Base-by-base conservation (phyloP, 176 grass and related monocot genomes). In the Carex littledalei region DNA sequence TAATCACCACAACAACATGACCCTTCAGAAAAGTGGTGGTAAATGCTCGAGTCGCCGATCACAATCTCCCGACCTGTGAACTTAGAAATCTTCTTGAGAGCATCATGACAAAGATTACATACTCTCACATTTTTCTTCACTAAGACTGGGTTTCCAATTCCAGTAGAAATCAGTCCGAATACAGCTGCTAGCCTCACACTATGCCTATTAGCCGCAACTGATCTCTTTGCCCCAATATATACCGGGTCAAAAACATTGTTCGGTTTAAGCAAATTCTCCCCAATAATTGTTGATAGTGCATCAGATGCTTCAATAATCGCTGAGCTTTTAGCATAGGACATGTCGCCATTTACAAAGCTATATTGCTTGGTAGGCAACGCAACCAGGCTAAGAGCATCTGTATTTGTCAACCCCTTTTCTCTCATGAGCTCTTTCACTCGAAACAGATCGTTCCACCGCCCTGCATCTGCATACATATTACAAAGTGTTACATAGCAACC, bases 101-200 rank as follows among this genome's bases (percentile, higher is more conserved):
- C 95, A 49, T 90, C 84, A 85, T 98, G 93, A 57, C 92, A 98
- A 22, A 71, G 67, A 71, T 93, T 89, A 80, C 95, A 94, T 83
- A 94, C 79, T 31, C 93, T 88, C 79, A 94, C 87, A 67, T 97
- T 98, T 91, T 98, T 94, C 91, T 93, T 94, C 52, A 98, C 89
- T 62, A 98, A 84, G 67, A 94, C 57, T 0, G 91, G 93, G 26
- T 53, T 85, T 86, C 95, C 81, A 82, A 87, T 45, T 83, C 73
- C 62, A 15, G 92, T 79, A 41, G 93, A 94, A 89, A 98, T 94
- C 24, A 98, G 67, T 53, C 92, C 84, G 61, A 89, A 94, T 1
- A 93, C 86, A 71, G 86, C 92, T 45, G 95, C 92, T 13, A 98
- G 80, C 82, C 91, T 94, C n/a, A 80, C 81, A 85, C 91, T 93